Percentiles rank a stretch among this genome's conserved stretches.
Conservation (phyloP, 2,329 filamentous ascomycete genomes). For the Aspergillus tubingensis region DNA sequence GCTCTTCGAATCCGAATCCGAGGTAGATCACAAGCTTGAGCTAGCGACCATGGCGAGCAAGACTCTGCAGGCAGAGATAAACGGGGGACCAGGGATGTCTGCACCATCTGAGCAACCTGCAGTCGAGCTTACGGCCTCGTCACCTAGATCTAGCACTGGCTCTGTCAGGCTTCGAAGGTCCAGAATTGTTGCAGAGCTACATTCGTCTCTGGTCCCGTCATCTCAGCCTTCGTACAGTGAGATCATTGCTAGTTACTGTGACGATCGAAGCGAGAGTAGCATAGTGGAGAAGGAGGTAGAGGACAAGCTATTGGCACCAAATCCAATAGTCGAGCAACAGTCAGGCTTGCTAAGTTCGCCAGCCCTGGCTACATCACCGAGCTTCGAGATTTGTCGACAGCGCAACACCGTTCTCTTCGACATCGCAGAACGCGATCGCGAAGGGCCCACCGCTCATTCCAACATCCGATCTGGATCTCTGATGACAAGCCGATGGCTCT, state of each 20-base stretch:
- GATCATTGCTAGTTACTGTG: slow-evolving; percentile 54
- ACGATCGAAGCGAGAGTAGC: slow-evolving; percentile 26
- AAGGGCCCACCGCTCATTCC: slow-evolving; percentile 44
- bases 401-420: slow-evolving; percentile 39
- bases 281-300: slow-evolving; percentile 23
- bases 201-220: slow-evolving; percentile 51
- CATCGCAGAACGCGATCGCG: slow-evolving; percentile 45
- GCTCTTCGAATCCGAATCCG: slow-evolving; percentile 17
- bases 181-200: slow-evolving; percentile 53
- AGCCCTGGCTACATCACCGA: slow-evolving; percentile 24
- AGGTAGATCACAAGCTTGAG: slow-evolving; percentile 34
- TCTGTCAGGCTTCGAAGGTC: slow-evolving; percentile 53
- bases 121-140: slow-evolving; percentile 25
- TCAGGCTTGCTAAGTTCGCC: slow-evolving; percentile 31
- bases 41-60: slow-evolving; percentile 42
- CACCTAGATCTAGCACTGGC: slow-evolving; percentile 30
- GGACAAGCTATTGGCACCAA: slow-evolving; percentile 20
- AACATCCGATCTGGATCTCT: slow-evolving; percentile 53
- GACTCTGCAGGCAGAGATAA: slow-evolving; percentile 41
- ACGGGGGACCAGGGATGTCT: slow-evolving; percentile 18
- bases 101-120: slow-evolving; percentile 27
- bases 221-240: slow-evolving; percentile 58
- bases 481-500: slow-evolving; percentile 54
- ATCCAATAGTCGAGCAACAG: slow-evolving; percentile 26
- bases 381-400: slow-evolving; percentile 33